Base-by-base conservation (phyloP, 23 red algal species). In the Cyanidiococcus yangmingshanensis region DNA sequence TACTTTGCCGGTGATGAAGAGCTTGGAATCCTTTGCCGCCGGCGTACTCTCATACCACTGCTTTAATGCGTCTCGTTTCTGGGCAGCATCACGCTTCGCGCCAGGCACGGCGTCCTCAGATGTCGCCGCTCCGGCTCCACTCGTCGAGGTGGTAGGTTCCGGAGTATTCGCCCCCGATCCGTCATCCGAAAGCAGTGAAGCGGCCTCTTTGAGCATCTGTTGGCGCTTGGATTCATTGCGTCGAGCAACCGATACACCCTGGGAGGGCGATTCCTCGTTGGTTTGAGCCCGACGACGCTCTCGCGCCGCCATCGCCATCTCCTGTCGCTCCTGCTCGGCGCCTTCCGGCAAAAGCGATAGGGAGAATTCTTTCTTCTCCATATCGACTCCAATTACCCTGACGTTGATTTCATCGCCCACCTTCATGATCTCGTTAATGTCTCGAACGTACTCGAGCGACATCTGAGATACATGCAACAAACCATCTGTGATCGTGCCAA, bases 401-500 rank as follows among this genome's bases (percentile, higher is more conserved):
- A 98, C 94, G 17, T 17, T 88, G 21, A 98, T 58, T 51, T 85
- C 78, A 1, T 89, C 68, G 12, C 94, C 94, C 2, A 83, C 36
- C 2, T 75, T 77, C 59, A 98, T 85, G 0, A 98, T 75, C 54
- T 90, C 84, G 30, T 75, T 63, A 0, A 86, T 82, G 26, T 98
- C 83, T 45, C 87, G 82, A 32, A 98, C 88, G 59, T 79, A 98
- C 29, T 83, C 86, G 18, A 40, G n/a, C 21, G 74, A 74, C n/a
- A 98, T 54, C 57, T 98, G 84, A 33, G 94, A 98, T 30, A 98
- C 89, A 82, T 98, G 94, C 24, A 98, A 38, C 87, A 98, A 74
- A 32, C 92, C 92, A 76, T 89, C 80, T 30, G 87, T 95, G 34
- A 81, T 76, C 0, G 86, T 87, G 32, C 91, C 91, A 34, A 89